These are phyloP conservation scores for Aotearoamyces nothofagi DNA, from an alignment of 2,329 filamentous ascomycete species.

Conservation along the genomic window DNA sequence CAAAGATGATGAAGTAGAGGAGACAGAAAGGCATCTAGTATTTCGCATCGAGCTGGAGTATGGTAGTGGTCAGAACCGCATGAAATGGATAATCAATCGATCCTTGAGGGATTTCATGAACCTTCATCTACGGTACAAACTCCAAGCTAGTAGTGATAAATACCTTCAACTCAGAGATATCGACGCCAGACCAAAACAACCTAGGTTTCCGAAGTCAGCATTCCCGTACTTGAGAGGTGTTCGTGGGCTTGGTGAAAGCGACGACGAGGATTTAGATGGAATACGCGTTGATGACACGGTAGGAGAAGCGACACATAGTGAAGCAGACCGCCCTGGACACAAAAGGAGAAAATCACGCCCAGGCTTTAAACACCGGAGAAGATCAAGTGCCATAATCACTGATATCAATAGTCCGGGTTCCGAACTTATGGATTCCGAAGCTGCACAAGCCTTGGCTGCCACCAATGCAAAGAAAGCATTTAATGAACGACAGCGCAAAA, in stretches of 20 bases:
- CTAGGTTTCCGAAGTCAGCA: constrained; percentile 75
- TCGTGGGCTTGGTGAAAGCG: constrained; percentile 62
- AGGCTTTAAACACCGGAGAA: constrained; percentile 26
- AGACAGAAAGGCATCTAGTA: constrained; percentile 55
- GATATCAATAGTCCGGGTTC: too few relatives aligned
- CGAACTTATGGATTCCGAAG: not conserved
- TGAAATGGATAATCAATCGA: constrained; percentile 89
- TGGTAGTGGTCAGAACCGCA: constrained; percentile 83
- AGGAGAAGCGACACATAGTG: constrained; percentile 51
- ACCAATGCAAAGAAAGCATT: constrained; percentile 31
- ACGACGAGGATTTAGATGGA: constrained; percentile 42
- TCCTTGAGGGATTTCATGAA: constrained; percentile 84
- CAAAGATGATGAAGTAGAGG: constrained; percentile 35
- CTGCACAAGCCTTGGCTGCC: constrained; percentile 15
- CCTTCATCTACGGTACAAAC: constrained; percentile 83
- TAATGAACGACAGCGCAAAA: constrained; percentile 68
- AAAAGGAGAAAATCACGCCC: constrained; percentile 37
- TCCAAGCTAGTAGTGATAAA: constrained; percentile 71
- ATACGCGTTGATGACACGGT: constrained; percentile 28
- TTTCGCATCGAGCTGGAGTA: constrained; percentile 93
- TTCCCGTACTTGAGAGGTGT: constrained; percentile 81
- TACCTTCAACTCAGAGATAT: constrained; percentile 56
- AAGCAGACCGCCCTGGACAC: constrained; percentile 41
- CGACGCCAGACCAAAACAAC: constrained; percentile 62
- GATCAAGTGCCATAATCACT: constrained; percentile 31